These are phyloP conservation scores for Candida loeiensis DNA, from an alignment of 805 yeast species.

Conservation along the genomic window DNA sequence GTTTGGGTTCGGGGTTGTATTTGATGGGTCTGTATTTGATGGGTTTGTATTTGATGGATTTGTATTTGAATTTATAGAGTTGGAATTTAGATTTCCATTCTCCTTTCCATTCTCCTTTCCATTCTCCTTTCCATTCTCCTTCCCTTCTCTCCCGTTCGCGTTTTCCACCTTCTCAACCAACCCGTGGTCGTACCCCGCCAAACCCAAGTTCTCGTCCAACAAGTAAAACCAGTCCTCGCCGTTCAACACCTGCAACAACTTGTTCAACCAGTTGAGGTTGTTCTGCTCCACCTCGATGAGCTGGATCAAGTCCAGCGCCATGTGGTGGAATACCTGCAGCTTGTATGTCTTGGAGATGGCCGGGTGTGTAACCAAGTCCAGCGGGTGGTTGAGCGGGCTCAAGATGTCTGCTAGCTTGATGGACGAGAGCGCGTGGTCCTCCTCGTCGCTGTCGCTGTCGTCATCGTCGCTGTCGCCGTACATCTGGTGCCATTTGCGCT, in stretches of 20 bases:
- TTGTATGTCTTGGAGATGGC: conserved; percentile 66
- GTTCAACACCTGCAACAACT: conserved; percentile 70
- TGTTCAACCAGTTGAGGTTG: conserved; percentile 66
- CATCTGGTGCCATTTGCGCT: conserved; percentile 35
- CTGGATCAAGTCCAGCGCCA: conserved; percentile 73
- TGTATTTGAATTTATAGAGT: conserved; percentile 1
- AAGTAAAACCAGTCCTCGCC: conserved; percentile 81
- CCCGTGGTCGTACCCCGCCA: conserved; percentile 70
- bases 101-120: neutral
- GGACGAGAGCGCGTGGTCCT: conserved; percentile 26
- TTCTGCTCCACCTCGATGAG: conserved; percentile 79
- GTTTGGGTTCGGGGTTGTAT: conserved; percentile 19
- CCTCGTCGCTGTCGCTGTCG: conserved; percentile 12
- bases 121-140: conserved; percentile 1
- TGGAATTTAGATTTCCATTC: neutral
- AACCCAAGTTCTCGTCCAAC: conserved; percentile 58
- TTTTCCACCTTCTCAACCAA: conserved; percentile 24
- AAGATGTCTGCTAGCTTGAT: conserved; percentile 46
- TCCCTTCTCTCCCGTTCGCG: neutral
- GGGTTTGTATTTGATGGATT: conserved; percentile 21
- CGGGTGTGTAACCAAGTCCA: conserved; percentile 71
- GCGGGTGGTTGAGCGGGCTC: conserved; percentile 76
- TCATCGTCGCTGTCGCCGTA: conserved; percentile 15
- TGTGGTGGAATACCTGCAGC: conserved; percentile 42
- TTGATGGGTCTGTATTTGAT: conserved; percentile 14